Conservation (phyloP, 768 basidiomycete species). For the Exidia glandulosa region DNA sequence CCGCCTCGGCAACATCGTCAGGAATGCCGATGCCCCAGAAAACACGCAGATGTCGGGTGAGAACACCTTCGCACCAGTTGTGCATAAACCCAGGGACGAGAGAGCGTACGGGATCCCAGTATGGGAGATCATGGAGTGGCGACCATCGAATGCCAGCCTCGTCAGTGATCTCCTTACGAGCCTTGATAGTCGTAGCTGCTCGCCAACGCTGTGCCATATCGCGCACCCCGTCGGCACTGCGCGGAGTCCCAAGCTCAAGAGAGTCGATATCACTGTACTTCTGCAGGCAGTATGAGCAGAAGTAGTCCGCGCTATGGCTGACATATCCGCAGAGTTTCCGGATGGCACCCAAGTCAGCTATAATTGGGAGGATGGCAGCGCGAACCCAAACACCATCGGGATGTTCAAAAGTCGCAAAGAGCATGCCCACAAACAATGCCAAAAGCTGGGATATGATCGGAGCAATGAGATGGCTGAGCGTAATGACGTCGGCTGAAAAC, state of each 20-base stretch:
- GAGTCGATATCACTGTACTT: neutral
- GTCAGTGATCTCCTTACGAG: constrained; percentile 2
- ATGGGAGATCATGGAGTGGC: constrained; percentile 15
- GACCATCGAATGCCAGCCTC: constrained; percentile 19
- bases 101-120: constrained; percentile 21
- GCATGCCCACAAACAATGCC: constrained; percentile 21
- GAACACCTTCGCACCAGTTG: constrained; percentile 17
- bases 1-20: neutral
- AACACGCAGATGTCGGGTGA: constrained; percentile 14
- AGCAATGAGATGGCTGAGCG: constrained; percentile 11
- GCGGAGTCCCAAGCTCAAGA: neutral
- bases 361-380: constrained; percentile 21
- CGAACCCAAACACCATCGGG: constrained; percentile 17
- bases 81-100: constrained; percentile 21
- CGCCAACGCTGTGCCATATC: neutral
- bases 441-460: constrained; percentile 30
- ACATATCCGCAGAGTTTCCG: constrained; percentile 20
- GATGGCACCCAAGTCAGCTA: constrained; percentile 28
- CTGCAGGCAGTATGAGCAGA: neutral
- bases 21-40: constrained; percentile 9
- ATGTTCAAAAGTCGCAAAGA: constrained; percentile 17
- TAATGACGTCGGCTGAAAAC: neutral
- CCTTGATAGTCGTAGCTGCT: neutral
- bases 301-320: neutral
- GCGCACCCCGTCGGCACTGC: neutral